Evolutionary conservation across 495 filamentous ascomycete species (phyloP), one percentile per base, ranked within the genome.

Genomic region (Podospora anserina): DNA sequence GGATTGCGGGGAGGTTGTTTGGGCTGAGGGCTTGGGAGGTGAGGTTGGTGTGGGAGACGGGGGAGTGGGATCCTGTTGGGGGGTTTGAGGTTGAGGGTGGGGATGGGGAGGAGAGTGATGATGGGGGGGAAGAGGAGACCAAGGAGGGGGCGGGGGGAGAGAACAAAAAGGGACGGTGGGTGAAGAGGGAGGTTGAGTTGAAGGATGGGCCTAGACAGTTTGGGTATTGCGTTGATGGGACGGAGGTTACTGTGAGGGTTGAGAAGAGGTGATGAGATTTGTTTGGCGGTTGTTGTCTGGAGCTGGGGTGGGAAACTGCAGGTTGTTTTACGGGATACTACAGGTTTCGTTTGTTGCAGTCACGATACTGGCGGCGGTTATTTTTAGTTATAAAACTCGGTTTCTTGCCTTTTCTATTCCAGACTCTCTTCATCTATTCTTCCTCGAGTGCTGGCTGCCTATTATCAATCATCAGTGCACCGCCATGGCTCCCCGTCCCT

Each of bases 171-270:
- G 83, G 82, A 6, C 79, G 85, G 71, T 92, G 88, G 83, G 83
- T 90, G 53, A 86, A 87, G 72, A 80, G 93, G 70, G 92, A 96
- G 76, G 87, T 91, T 56, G 92, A 94, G 78, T 79, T 98, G 66
- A 87, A 88, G 70, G 91, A 95, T 74, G 90, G 91, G 56, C 92
- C 91, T 13, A 85, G 91, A 72, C 87, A 90, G 77, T 84, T 97
- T 73, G 92, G 92, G 13, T 94, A 90, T 72, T 91, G 88, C 81
- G 86, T 97, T 66, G 92, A 96, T 69, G 87, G 88, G 18, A 75
- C 76, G 63, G 87, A 90, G 71, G 91, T 86, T 2, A 88, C 72
- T 68, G 82, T 97, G 59, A 79, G 93, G 66, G 87, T 96, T 19
- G 90, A 92, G 73, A 63, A 80, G 20, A 61, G 69, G 44, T 78